Evolutionary conservation across 192 early-diverging fungal species (phyloP).

Genomic region (Rhizophagus sp.): DNA sequence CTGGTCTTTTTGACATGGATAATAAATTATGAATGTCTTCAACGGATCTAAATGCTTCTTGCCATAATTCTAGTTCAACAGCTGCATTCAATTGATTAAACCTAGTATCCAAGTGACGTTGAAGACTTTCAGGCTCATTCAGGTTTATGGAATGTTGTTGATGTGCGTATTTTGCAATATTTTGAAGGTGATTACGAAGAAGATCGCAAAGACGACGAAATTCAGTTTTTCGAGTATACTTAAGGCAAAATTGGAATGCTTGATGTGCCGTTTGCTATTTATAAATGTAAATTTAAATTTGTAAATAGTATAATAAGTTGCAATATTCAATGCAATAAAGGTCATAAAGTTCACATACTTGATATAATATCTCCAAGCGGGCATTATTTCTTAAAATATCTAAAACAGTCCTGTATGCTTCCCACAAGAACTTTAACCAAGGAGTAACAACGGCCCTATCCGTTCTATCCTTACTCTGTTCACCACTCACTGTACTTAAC

Average conservation of each 20-base stretch:
- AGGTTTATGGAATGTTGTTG: slow-evolving; percentile 94
- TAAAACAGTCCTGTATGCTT: slow-evolving; percentile 96
- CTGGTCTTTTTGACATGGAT: slow-evolving; percentile 85
- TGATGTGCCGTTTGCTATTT: slow-evolving; percentile 68
- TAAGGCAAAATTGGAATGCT: slow-evolving; percentile 96
- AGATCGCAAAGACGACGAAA: slow-evolving; percentile 98
- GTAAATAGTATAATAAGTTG: no score
- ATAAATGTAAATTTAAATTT: no score
- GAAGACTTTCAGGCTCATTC: slow-evolving; percentile 93
- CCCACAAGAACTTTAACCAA: slow-evolving; percentile 99
- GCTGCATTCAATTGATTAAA: slow-evolving; percentile 96
- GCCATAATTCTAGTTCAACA: slow-evolving; percentile 97
- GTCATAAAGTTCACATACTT: slow-evolving; percentile 41
- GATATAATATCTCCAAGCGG: slow-evolving; percentile 93
- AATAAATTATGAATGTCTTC: slow-evolving; percentile 98
- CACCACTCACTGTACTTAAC: slow-evolving; percentile 90
- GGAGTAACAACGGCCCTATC: slow-evolving; percentile 98
- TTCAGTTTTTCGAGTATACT: slow-evolving; percentile 95
- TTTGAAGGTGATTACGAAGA: slow-evolving; percentile 90
- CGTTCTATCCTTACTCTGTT: slow-evolving; percentile 93
- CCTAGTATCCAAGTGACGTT: slow-evolving; percentile 94
- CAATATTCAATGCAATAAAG: not conserved
- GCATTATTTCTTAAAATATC: slow-evolving; percentile 97
- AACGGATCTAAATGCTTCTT: slow-evolving; percentile 95
- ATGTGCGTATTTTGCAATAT: slow-evolving; percentile 89